These are phyloP conservation scores for Ulmus americana DNA, from an alignment of 331 rosid genomes.

Conservation along the genomic window DNA sequence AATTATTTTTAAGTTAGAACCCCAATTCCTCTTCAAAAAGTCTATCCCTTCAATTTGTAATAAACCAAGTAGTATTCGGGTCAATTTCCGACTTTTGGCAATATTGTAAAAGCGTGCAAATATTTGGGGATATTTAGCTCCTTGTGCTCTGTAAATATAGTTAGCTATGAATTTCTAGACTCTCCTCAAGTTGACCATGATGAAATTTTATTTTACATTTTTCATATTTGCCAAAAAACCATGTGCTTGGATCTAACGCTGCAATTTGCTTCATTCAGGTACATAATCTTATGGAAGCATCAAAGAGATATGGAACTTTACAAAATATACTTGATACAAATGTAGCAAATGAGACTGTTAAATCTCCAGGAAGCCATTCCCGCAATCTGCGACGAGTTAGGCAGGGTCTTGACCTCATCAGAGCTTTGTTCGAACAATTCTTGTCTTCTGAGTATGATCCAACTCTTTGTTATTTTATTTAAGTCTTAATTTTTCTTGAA, in stretches of 20 bases:
- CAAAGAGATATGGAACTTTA: slow-evolving; percentile 45
- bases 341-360: slow-evolving; percentile 51
- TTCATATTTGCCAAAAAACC: not conserved
- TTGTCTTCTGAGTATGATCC: slow-evolving; percentile 49
- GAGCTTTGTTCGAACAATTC: slow-evolving; percentile 66
- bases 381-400: slow-evolving; percentile 90
- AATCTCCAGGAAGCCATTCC: slow-evolving; percentile 64
- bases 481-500: not conserved
- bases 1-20: too few relatives aligned
- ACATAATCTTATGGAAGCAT: slow-evolving; percentile 61
- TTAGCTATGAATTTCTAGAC: too few relatives aligned
- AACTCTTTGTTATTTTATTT: slow-evolving; percentile 1
- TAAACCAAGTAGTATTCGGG: too few relatives aligned
- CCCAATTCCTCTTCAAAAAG: too few relatives aligned
- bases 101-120: too few relatives aligned
- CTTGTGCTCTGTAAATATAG: too few relatives aligned
- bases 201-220: not conserved
- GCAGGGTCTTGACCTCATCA: slow-evolving; percentile 89
- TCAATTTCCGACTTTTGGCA: too few relatives aligned
- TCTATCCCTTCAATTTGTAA: too few relatives aligned
- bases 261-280: slow-evolving; percentile 40
- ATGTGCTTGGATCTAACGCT: slow-evolving; percentile 1
- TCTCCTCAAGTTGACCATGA: too few relatives aligned
- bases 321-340: slow-evolving; percentile 46
- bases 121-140: too few relatives aligned